These are phyloP conservation scores for Phytophthora meadii DNA, from an alignment of 352 stramenopile species.

Conservation along the genomic window DNA sequence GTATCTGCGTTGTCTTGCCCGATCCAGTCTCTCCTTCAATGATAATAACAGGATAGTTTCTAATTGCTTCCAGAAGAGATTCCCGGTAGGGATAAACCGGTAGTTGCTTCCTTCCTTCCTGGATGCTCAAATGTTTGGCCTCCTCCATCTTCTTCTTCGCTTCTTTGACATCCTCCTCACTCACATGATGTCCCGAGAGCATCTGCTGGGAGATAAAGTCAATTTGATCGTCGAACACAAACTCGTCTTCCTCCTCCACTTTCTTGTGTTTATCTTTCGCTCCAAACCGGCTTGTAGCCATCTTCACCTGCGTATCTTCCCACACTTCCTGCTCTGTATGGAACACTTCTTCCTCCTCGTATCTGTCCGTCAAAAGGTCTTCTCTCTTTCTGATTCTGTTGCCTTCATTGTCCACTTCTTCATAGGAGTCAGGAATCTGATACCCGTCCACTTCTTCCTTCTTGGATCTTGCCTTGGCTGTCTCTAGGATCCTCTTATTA, in stretches of 20 bases:
- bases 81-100: conserved; percentile 98
- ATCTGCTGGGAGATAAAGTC: conserved; percentile 98
- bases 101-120: conserved; percentile 95
- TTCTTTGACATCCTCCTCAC: conserved; percentile 77
- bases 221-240: conserved; percentile 99
- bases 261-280: conserved; percentile 74
- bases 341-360: conserved; percentile 91
- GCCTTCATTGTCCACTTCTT: conserved; percentile 92
- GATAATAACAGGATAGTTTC: conserved; percentile 92
- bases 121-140: conserved; percentile 94
- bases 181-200: conserved; percentile 86
- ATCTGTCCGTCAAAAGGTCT: conserved; percentile 94
- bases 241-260: conserved; percentile 92
- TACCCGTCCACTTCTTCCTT: conserved; percentile 88
- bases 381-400: conserved; percentile 92
- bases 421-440: conserved; percentile 96
- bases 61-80: conserved; percentile 97
- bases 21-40: conserved; percentile 94
- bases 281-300: conserved; percentile 71
- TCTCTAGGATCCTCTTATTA: conserved; percentile 91
- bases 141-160: conserved; percentile 76
- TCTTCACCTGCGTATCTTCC: conserved; percentile 97
- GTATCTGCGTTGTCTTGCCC: conserved; percentile 99
- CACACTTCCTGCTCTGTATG: conserved; percentile 99
- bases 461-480: conserved; percentile 67